Evolutionary conservation across 768 basidiomycete genomes (phyloP).

Genomic region (Hemileccinum rubropunctum): DNA sequence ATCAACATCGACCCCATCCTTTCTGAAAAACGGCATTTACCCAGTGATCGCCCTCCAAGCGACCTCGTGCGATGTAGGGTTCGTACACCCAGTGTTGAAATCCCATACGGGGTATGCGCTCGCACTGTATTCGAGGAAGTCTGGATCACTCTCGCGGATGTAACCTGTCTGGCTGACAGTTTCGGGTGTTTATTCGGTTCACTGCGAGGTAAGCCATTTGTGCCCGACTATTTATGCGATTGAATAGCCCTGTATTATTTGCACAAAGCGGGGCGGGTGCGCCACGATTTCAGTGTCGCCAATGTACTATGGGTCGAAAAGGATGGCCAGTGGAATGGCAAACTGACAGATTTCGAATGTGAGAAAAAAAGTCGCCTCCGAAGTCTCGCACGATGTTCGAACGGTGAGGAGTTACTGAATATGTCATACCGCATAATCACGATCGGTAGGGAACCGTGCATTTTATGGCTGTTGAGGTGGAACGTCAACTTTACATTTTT

Average conservation of each 20-base stretch:
- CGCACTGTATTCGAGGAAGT: constrained; percentile 1
- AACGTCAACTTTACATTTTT: too few species aligned
- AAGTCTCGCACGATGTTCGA: background rate
- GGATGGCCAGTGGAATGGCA: background rate
- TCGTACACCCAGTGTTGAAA: background rate
- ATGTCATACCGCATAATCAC: background rate
- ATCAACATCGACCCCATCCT: background rate
- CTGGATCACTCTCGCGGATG: background rate
- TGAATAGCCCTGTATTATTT: background rate
- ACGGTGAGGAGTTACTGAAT: constrained; percentile 4
- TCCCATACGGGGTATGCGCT: background rate
- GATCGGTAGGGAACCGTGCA: constrained; percentile 7
- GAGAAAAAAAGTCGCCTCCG: background rate
- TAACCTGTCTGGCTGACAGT: background rate
- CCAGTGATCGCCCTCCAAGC: too few species aligned
- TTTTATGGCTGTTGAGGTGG: constrained; percentile 16
- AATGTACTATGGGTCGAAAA: background rate
- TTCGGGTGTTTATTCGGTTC: background rate
- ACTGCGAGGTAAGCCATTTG: background rate
- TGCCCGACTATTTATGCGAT: background rate
- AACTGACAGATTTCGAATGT: constrained; percentile 13
- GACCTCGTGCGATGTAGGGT: too few species aligned
- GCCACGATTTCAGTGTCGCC: constrained; percentile 3
- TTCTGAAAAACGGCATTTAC: background rate
- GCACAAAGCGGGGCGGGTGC: constrained; percentile 7